These are phyloP conservation scores for Acer campestre DNA, from an alignment of 345 rosid species.

Conservation along the genomic window DNA sequence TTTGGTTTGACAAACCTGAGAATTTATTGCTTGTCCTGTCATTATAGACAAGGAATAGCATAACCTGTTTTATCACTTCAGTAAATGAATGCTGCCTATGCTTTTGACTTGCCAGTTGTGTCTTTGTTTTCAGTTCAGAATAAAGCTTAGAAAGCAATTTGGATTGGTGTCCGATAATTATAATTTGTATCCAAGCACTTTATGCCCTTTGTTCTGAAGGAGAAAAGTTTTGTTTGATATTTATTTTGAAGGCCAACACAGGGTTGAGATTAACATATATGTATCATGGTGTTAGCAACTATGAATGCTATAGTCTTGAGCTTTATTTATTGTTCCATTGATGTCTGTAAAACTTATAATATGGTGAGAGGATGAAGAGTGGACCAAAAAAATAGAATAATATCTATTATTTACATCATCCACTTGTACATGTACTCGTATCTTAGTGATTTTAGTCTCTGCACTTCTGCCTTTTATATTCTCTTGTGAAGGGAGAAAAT, in stretches of 20 bases:
- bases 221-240: background rate
- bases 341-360: background rate
- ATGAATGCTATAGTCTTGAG: background rate
- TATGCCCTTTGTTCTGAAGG: background rate
- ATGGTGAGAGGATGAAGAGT: constrained; percentile 2
- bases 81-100: background rate
- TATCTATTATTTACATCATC: background rate
- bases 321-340: background rate
- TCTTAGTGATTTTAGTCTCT: background rate
- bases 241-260: background rate
- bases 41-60: background rate
- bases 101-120: background rate
- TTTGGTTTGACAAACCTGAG: background rate
- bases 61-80: background rate
- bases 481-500: background rate
- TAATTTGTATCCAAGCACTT: background rate
- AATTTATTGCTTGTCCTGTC: background rate
- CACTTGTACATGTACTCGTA: background rate
- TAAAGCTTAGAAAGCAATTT: background rate
- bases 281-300: background rate
- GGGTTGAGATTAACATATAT: no score
- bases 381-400: background rate
- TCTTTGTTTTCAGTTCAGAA: background rate
- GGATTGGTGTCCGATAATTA: background rate
- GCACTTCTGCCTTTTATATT: background rate